A percentile compares a stretch with the other conserved stretches of the same genome.
These are phyloP conservation scores for Calonectria pseudoturangicola DNA, from an alignment of 2,329 filamentous ascomycete species.

Conservation along the genomic window DNA sequence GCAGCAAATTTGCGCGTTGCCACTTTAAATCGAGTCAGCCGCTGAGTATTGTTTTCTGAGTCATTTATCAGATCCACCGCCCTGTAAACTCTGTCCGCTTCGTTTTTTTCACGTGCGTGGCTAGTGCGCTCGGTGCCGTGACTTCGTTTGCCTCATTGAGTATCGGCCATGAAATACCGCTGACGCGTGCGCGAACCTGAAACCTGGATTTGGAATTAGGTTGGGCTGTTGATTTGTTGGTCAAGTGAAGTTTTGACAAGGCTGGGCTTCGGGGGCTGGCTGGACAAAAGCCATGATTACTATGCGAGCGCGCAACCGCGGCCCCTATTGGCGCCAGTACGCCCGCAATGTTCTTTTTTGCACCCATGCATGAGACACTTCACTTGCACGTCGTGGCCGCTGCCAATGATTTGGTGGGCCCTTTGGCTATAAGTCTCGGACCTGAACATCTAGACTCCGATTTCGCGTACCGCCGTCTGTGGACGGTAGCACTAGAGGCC, in stretches of 20 bases:
- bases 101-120: neutral
- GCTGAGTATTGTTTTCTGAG: neutral
- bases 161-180: neutral
- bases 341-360: neutral
- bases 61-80: constrained; percentile 8
- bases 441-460: neutral
- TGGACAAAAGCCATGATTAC: neutral
- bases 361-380: constrained; percentile 7
- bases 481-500: neutral
- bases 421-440: neutral
- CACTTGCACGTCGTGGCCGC: neutral
- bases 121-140: neutral
- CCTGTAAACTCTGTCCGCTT: neutral
- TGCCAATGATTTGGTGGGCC: neutral
- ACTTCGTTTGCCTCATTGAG: neutral
- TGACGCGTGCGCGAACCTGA: neutral
- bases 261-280: neutral
- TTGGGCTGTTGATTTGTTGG: too few relatives aligned
- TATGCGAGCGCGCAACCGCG: neutral
- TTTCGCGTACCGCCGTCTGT: constrained; percentile 4
- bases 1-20: neutral
- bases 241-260: too few relatives aligned
- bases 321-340: neutral
- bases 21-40: constrained; percentile 8
- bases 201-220: neutral